Base-by-base conservation (phyloP, 176 grass and related monocot genomes). In the Bonia amplexicaulis region DNA sequence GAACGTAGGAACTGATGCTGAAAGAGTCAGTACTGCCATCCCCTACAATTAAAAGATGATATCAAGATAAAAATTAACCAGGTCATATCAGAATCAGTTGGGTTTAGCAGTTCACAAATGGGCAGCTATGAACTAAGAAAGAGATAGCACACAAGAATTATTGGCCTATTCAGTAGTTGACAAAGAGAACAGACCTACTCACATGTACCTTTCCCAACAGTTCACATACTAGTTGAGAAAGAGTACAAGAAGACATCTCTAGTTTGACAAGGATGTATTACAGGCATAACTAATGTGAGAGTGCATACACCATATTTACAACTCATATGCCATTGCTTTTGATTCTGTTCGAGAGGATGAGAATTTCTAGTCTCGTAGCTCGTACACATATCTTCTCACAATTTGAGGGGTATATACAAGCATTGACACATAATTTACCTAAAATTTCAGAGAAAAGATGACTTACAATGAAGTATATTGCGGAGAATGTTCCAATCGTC, bases 401-500 rank as follows among this genome's bases (percentile, higher is more conserved):
- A 55, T 55, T 64, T 23, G 25, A 64, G 46, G 31, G 4, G 20
- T 78, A 8, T 71, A 79, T 19, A 72, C 12, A 10, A 84, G 35
- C 46, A 74, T 22, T 55, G 6, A 67, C 19, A 76, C 10, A 15
- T 6, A 45, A 66, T 29, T 13, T 31, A 79, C 0, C 9, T 59
- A 39, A 20, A 46, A 73, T 9, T 54, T 68, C 33, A 53, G 59
- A 69, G 47, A 7, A 86, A 63, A 77, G 10, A 64, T 42, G 6
- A 90, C 94, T 94, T 88, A 97, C 94, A 69, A 97, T 61, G 53
- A 97, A 97, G 81, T 97, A 97, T 88, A 97, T 86, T 20, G 54
- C 90, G 66, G 94, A 97, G 71, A 94, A 97, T 74, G 89, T 66
- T 84, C 87, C 85, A 48, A 97, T 97, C 37, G 92, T 94, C 94